Base-by-base conservation (phyloP, 768 basidiomycete species). In the Pisolithus albus region DNA sequence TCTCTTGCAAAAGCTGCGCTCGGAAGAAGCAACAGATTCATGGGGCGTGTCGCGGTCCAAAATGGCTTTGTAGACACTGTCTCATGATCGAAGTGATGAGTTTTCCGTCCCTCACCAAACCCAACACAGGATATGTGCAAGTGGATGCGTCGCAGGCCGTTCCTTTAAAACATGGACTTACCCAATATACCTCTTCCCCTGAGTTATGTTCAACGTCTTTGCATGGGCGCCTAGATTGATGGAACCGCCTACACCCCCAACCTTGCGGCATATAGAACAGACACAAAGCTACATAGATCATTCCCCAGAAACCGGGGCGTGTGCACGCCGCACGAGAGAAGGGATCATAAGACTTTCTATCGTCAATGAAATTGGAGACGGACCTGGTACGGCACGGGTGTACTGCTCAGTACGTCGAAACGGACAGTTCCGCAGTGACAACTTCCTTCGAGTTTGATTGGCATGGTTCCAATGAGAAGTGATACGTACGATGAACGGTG, bases 201-300 rank as follows among this genome's bases (percentile, higher is more conserved):
- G 56, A 47, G 76, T 71, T 39, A 85, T 61, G 38, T 76, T 65
- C 45, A 86, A 65, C 0, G 79, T 79, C 1, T 78, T 62, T 13
- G 69, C 70, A 43, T 76, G 66, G 1, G 75, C 84, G 21, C 81
- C 79, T n/a, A 86, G 75, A 54, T 85, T 85, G 61, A 85, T 75
- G 2, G 82, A 79, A 0, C 84, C 83, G 11, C 83, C 81, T 0
- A 68, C 68, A 13, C 84, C 84, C 37, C 83, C 83, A 9, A 83
- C 81, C 63, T 86, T 86, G 52, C 84, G 78, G 59, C 84, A 86
- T 54, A 86, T 84, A 32, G 82, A 84, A 61, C 84, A 86, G 5
- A 79, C 48, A 57, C 84, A 86, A 30, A 85, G 61, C 79, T 83
- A 53, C 21, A 23, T 24, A 23, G 18, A 44, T 37, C 10, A 9